A percentile compares a stretch with the other conserved stretches of the same genome.
These are phyloP conservation scores for Dictyostelium intermedium DNA, from an alignment of 78 protist species.

Conservation along the genomic window DNA sequence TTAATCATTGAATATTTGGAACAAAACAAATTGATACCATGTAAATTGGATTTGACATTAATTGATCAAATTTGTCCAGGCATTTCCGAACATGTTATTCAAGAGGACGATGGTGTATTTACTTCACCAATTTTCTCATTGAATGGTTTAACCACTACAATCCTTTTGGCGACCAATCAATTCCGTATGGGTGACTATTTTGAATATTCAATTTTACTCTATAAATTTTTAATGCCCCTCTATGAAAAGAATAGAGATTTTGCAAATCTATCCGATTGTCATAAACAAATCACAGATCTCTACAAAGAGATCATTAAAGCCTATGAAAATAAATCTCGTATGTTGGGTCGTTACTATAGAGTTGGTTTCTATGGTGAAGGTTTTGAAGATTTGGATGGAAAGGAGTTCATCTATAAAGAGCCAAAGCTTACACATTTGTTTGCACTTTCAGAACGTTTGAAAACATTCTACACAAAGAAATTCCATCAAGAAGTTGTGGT, in stretches of 20 bases:
- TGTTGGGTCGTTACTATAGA: constrained; percentile 73
- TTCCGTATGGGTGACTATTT: constrained; percentile 39
- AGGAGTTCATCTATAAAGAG: constrained; percentile 76
- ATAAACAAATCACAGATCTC: constrained; percentile 33
- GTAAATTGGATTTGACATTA: constrained; percentile 5
- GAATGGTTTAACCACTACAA: background rate
- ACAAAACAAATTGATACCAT: constrained; percentile 33
- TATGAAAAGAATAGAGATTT: constrained; percentile 31
- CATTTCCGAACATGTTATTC: constrained; percentile 20
- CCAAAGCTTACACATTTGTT: constrained; percentile 71
- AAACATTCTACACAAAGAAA: constrained; percentile 40
- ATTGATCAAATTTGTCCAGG: constrained; percentile 16
- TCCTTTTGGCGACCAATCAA: constrained; percentile 28
- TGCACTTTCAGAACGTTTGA: constrained; percentile 35
- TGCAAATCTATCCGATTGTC: background rate
- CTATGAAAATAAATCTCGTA: constrained; percentile 33
- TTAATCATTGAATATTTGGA: constrained; percentile 25
- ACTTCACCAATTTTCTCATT: constrained; percentile 27
- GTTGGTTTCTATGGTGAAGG: constrained; percentile 75
- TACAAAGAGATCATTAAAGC: constrained; percentile 50
- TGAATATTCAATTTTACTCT: constrained; percentile 36
- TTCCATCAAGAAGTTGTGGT: background rate
- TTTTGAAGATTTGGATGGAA: constrained; percentile 70
- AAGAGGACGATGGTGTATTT: constrained; percentile 72
- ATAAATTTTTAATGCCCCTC: constrained; percentile 43